Evolutionary conservation across 2,329 filamentous ascomycete genomes (phyloP).

Genomic region (Stagonosporopsis vannaccii): DNA sequence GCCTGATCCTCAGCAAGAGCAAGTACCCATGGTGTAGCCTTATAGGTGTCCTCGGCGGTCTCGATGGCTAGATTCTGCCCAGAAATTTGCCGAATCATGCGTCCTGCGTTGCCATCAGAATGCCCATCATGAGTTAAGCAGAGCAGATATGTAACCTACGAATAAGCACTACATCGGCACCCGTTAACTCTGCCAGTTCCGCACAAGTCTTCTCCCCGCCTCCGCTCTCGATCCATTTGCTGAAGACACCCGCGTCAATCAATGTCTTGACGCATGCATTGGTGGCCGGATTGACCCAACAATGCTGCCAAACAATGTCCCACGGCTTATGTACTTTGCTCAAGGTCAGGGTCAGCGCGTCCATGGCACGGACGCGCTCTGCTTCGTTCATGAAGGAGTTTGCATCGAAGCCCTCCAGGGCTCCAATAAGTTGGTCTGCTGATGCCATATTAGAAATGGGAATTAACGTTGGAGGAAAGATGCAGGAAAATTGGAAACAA

Average conservation of each 20-base stretch:
- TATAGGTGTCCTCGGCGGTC: constrained; percentile 19
- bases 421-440: constrained; percentile 18
- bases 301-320: constrained; percentile 21
- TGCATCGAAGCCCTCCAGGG: constrained; percentile 14
- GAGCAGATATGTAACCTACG: constrained; percentile 17
- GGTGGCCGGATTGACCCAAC: constrained; percentile 18
- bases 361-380: constrained; percentile 18
- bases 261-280: constrained; percentile 21
- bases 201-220: constrained; percentile 18
- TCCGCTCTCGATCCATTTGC: constrained; percentile 19
- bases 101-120: constrained; percentile 16
- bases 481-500: constrained; percentile 6
- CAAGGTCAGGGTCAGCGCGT: constrained; percentile 19
- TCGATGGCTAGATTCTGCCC: constrained; percentile 18
- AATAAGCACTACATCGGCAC: constrained; percentile 19
- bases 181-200: constrained; percentile 16
- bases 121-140: constrained; percentile 10
- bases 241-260: constrained; percentile 19
- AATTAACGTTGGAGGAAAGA: constrained; percentile 8
- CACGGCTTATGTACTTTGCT: constrained; percentile 19
- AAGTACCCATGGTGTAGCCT: constrained; percentile 17
- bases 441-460: constrained; percentile 15
- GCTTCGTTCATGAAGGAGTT: constrained; percentile 15
- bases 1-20: constrained; percentile 19
- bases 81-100: constrained; percentile 21